Evolutionary conservation across 176 grass and related monocot species (phyloP), one percentile per base, ranked within the genome.

Genomic region (Zizania latifolia): DNA sequence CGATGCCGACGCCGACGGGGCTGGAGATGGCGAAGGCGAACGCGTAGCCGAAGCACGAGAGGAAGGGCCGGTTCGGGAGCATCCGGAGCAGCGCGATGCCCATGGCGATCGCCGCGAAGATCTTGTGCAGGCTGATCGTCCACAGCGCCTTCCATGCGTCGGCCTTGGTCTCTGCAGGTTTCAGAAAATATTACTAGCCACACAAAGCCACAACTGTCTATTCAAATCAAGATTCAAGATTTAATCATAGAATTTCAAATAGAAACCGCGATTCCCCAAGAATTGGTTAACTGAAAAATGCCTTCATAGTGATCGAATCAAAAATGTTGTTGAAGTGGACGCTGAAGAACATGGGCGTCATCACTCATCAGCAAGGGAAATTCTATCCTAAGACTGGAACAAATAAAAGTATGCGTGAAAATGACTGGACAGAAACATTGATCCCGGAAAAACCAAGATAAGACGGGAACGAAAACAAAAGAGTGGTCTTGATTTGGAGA

Each of bases 51-150:
- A 81, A 74, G 74, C 91, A 93, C 3, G 86, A 93, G 39, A 98
- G 91, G 23, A 98, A 62, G 0, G 94, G 91, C 0, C 88, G 83
- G 70, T 91, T 72, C 6, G 91, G 94, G 37, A 98, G 75, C 88
- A 98, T 94, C 30, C 88, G 75, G 12, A 98, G 84, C 46, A 98
- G 84, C 1, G 94, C 82, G 23, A 98, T 98, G 67, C 94, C 94
- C 94, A 98, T 94, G 45, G 94, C 94, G 62, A 98, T 88, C 21
- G 94, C 94, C 4, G 91, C 94, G 8, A 98, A 98, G 71, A 98
- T 80, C 82, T 98, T 98, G 89, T 98, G 94, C 61, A 98, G 81
- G 76, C 94, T 88, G 78, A 98, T 98, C 26, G 94, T 98, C 94
- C 94, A 94, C 43, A 98, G 71, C 14, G 94, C 91, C 70, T 93